Percentiles rank a stretch among this genome's conserved stretches.
Evolutionary conservation across 371 early-diverging fungal genomes (phyloP).

Genomic region (Mortierella sp.): DNA sequence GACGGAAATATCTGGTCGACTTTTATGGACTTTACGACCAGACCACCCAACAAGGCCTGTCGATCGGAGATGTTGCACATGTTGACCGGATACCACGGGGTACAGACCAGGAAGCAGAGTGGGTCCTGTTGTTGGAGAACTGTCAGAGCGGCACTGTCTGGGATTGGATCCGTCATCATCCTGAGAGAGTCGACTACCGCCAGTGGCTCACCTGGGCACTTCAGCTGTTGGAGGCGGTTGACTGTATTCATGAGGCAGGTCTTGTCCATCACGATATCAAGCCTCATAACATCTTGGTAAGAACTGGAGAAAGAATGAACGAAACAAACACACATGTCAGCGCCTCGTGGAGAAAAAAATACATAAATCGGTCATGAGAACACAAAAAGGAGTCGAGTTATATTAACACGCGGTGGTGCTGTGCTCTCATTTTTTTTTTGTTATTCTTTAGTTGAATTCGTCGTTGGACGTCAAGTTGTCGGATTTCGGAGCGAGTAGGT

Average conservation of each 20-base stretch:
- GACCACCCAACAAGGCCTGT: conserved; percentile 14
- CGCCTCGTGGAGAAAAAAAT: conserved; percentile 12
- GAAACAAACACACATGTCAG: not conserved
- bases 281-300: conserved; percentile 86
- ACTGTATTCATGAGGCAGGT: conserved; percentile 72
- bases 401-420: conserved; percentile 11
- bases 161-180: conserved; percentile 71
- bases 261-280: conserved; percentile 92
- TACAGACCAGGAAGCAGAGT: conserved; percentile 11
- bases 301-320: not conserved
- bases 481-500: conserved; percentile 61
- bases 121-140: conserved; percentile 76
- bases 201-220: conserved; percentile 80
- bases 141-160: conserved; percentile 74
- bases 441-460: conserved; percentile 65
- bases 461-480: conserved; percentile 51
- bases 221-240: conserved; percentile 78
- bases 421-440: conserved; percentile 16
- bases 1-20: conserved; percentile 38
- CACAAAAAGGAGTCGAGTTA: not conserved
- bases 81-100: conserved; percentile 6
- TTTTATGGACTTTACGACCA: conserved; percentile 40
- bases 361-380: not conserved
- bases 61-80: not conserved
- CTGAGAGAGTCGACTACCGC: conserved; percentile 65